phyloP scores from a whole-genome alignment of 805 yeast species.

The Ogataea angusta region DNA sequence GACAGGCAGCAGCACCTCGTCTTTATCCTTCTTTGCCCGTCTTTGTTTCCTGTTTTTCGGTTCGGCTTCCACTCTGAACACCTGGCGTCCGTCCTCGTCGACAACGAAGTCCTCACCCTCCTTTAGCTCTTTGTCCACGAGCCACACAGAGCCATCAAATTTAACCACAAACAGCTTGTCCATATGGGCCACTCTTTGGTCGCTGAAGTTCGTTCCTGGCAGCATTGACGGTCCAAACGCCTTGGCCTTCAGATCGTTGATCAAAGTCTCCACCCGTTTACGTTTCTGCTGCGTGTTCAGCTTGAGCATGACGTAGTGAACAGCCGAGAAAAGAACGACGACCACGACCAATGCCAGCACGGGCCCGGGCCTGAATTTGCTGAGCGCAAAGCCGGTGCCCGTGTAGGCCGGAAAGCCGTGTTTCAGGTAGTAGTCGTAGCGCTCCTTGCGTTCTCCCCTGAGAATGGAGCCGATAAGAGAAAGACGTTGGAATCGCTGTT shows the following conservation, averaged over 20 bases:
- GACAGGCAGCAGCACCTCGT: conserved; percentile 37
- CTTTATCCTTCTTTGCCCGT: conserved; percentile 15
- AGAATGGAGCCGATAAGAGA: conserved; percentile 74
- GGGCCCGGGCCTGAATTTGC: conserved; percentile 67
- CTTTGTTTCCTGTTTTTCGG: conserved; percentile 19
- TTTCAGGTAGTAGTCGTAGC: conserved; percentile 80
- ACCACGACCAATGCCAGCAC: conserved; percentile 49
- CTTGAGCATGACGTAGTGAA: conserved; percentile 57
- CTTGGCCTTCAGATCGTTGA: conserved; percentile 45
- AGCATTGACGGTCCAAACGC: conserved; percentile 47
- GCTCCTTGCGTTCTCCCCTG: conserved; percentile 56
- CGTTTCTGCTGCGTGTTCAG: conserved; percentile 56
- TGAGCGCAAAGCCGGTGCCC: conserved; percentile 61
- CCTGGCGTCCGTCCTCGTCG: conserved; percentile 20
- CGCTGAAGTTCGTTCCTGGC: conserved; percentile 38
- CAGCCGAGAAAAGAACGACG: conserved; percentile 46
- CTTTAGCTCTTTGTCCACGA: conserved; percentile 42
- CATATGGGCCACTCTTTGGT: conserved; percentile 40
- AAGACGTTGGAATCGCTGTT: conserved; percentile 72
- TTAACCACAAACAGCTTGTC: conserved; percentile 55
- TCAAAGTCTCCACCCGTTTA: conserved; percentile 49
- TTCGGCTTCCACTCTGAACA: conserved; percentile 10
- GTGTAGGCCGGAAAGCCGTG: conserved; percentile 85
- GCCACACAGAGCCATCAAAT: conserved; percentile 53
- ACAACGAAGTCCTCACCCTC: conserved; percentile 23